Evolutionary conservation across 2,329 filamentous ascomycete genomes (phyloP).

Genomic region (Sclerotinia sclerotiorum): DNA sequence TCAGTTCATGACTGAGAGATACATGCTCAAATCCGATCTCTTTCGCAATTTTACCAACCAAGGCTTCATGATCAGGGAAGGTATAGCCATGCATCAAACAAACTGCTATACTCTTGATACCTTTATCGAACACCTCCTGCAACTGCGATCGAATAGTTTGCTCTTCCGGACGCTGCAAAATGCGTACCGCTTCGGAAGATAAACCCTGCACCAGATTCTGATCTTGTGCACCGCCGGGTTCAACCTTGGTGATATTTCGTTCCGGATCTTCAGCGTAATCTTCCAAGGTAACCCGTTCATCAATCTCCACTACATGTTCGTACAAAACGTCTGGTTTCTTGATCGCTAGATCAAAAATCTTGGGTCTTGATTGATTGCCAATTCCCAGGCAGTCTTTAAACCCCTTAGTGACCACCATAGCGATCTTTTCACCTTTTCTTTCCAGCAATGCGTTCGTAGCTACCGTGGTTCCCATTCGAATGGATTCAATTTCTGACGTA

Average conservation of each 20-base stretch:
- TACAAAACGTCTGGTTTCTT: constrained; percentile 85
- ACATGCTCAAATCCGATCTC: constrained; percentile 84
- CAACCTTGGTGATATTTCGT: constrained; percentile 55
- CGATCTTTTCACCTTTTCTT: constrained; percentile 85
- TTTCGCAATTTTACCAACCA: constrained; percentile 72
- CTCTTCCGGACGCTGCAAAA: constrained; percentile 62
- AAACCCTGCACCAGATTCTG: constrained; percentile 66
- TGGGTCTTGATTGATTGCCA: constrained; percentile 84
- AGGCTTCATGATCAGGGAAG: constrained; percentile 79
- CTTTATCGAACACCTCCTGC: constrained; percentile 65
- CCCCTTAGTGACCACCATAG: constrained; percentile 81
- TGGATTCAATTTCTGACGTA: constrained; percentile 81
- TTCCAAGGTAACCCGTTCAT: constrained; percentile 87
- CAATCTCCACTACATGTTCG: constrained; percentile 80
- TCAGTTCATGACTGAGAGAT: constrained; percentile 74
- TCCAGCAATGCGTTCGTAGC: constrained; percentile 90
- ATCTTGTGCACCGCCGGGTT: constrained; percentile 47
- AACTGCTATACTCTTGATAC: constrained; percentile 80
- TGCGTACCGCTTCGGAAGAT: constrained; percentile 72
- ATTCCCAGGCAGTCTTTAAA: constrained; percentile 88
- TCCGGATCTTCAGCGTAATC: constrained; percentile 88
- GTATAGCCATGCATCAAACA: constrained; percentile 93
- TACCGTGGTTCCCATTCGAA: constrained; percentile 94
- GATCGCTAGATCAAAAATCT: constrained; percentile 89
- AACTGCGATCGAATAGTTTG: constrained; percentile 58